A percentile compares a stretch with the other conserved stretches of the same genome.
phyloP scores from a whole-genome alignment of 148 eudicot species.

The Simmondsia chinensis region DNA sequence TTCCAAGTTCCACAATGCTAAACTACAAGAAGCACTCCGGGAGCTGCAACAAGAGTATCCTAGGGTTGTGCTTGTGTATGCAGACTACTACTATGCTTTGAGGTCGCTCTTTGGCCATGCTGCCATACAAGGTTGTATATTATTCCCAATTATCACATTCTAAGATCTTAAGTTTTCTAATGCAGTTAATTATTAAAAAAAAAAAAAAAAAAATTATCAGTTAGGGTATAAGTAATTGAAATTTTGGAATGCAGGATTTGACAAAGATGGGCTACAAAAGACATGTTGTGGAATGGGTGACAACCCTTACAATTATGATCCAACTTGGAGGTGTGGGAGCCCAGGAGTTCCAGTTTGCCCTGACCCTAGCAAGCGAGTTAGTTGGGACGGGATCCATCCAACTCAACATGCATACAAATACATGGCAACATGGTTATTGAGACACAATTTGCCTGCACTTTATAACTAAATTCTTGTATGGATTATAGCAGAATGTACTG shows the following conservation, averaged over 20 bases:
- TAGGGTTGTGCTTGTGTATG: constrained; percentile 1
- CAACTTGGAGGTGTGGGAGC: neutral
- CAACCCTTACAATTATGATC: constrained; percentile 1
- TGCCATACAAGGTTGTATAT: neutral
- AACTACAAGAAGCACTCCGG: constrained; percentile 1
- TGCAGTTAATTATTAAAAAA: neutral
- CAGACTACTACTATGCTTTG: constrained; percentile 6
- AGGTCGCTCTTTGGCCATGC: neutral
- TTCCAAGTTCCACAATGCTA: neutral
- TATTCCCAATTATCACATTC: neutral
- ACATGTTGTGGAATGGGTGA: constrained; percentile 11
- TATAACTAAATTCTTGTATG: too few species aligned
- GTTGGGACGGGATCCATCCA: constrained; percentile 12
- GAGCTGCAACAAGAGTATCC: neutral
- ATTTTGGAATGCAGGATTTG: neutral
- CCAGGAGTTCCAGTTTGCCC: neutral
- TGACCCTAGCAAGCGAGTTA: neutral
- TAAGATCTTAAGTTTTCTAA: neutral
- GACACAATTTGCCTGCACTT: too few species aligned
- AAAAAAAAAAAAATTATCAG: neutral
- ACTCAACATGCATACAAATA: constrained; percentile 1
- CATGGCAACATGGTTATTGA: too few species aligned
- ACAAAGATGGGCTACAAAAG: neutral
- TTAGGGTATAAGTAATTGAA: neutral
- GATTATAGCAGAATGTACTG: too few species aligned